Evolutionary conservation across 2,329 filamentous ascomycete species (phyloP).

Genomic region (Xylaria sp.): DNA sequence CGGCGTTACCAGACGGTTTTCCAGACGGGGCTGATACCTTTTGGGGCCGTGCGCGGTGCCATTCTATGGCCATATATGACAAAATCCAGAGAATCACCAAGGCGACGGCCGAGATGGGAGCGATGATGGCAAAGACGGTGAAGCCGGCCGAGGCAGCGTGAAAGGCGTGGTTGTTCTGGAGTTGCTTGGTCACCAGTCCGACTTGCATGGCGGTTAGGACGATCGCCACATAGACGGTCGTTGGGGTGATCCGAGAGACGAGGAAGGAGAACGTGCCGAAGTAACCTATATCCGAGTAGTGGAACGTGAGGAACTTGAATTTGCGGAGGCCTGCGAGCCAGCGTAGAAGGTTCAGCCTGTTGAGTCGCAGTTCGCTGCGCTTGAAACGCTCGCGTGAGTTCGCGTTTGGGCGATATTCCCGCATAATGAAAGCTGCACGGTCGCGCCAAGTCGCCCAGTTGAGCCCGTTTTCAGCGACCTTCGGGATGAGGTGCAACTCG

Average conservation of each 20-base stretch:
- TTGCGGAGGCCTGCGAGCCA: neutral
- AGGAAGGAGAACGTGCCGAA: neutral
- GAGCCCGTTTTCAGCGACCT: neutral
- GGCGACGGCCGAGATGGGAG: neutral
- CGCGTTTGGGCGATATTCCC: too few relatives aligned
- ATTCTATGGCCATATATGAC: neutral
- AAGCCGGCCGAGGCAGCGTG: constrained; percentile 40
- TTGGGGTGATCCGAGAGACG: constrained; percentile 28
- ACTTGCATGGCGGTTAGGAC: constrained; percentile 48
- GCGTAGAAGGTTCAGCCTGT: neutral
- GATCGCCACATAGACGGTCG: constrained; percentile 40
- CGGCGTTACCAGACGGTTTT: too few relatives aligned
- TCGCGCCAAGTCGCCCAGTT: constrained; percentile 1
- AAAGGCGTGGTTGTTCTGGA: constrained; percentile 36
- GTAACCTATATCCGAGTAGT: neutral
- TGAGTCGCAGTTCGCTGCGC: neutral
- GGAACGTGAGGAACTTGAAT: neutral
- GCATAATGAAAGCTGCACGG: neutral
- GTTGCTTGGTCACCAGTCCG: constrained; percentile 35
- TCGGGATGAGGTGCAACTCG: neutral
- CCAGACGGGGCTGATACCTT: too few relatives aligned
- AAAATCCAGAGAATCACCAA: neutral
- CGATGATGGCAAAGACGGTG: constrained; percentile 1
- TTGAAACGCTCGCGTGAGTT: neutral
- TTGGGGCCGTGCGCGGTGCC: too few relatives aligned